Percentiles rank a stretch among this genome's conserved stretches.
Evolutionary conservation across 768 basidiomycete species (phyloP).

Genomic region (Pleurotus giganteus): DNA sequence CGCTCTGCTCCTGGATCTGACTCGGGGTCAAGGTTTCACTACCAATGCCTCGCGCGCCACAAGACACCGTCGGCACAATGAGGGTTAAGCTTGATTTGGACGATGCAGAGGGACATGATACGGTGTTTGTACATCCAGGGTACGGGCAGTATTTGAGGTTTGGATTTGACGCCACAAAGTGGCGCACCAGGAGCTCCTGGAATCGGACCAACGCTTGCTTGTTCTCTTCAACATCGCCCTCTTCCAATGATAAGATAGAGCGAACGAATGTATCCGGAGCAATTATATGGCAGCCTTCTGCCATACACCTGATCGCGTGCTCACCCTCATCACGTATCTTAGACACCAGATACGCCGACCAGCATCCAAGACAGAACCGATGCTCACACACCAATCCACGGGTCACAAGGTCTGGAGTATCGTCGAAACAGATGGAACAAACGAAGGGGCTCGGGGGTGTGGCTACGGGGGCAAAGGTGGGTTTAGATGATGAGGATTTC

Average conservation of each 20-base stretch:
- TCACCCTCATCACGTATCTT: conserved; percentile 87
- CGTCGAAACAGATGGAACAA: conserved; percentile 94
- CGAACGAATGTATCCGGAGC: conserved; percentile 63
- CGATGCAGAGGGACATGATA: conserved; percentile 83
- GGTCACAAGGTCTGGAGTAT: conserved; percentile 54
- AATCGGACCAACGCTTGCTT: conserved; percentile 63
- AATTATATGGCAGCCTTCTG: conserved; percentile 66
- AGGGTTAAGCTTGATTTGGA: conserved; percentile 70
- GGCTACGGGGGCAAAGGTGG: conserved; percentile 23
- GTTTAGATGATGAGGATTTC: conserved; percentile 22
- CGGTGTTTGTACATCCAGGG: conserved; percentile 91
- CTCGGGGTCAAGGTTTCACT: conserved; percentile 26
- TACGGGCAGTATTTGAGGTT: conserved; percentile 94
- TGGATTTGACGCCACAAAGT: conserved; percentile 84
- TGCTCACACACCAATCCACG: conserved; percentile 82
- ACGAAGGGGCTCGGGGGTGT: conserved; percentile 53
- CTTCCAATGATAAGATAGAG: conserved; percentile 42
- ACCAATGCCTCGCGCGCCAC: conserved; percentile 60
- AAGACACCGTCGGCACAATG: conserved; percentile 86
- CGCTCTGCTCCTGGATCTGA: conserved; percentile 26
- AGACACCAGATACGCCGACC: conserved; percentile 73
- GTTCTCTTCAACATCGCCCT: conserved; percentile 37
- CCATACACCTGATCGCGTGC: conserved; percentile 74
- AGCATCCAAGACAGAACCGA: conserved; percentile 80
- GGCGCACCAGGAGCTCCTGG: conserved; percentile 82